Base-by-base conservation (phyloP, 495 filamentous ascomycete genomes). In the Penicillium cinerascens region DNA sequence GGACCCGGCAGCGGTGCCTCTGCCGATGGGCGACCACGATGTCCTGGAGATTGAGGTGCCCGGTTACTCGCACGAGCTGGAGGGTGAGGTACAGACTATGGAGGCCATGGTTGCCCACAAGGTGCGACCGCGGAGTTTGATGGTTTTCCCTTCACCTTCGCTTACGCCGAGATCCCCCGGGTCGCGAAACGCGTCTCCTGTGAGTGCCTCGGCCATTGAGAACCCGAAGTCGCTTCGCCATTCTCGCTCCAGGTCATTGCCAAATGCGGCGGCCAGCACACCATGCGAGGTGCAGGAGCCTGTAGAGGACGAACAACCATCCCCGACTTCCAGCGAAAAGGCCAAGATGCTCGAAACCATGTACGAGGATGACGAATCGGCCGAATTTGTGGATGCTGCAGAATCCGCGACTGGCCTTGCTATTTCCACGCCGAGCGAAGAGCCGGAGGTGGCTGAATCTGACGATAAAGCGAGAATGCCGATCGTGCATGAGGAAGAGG, bases 31-130 rank as follows among this genome's bases (percentile, higher is more conserved):
- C n/a, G 77, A 82, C 15, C 78, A 87, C 42, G 89, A 92, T 65
- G 67, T 90, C 0, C 76, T 82, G 40, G 87, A 92, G 61, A 91
- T 91, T 38, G 84, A 89, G 54, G 76, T 87, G 40, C 84, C 86
- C 6, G 83, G 84, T 4, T 76, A 87, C 35, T 76, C 73, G 8
- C 64, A 68, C 15, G 76, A 85, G 45, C 75, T 77, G 44, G 85
- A 88, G 18, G 79, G 81, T 11, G 81, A 84, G 42, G 72, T 76
- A 17, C 77, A 78, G 29, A 77, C 77, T 6, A 75, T 76, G 54
- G 67, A 80, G 42, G 73, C 68, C 23, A 69, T 77, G 22, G 58
- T 70, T 42, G 68, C 67, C 54, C 69, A 75, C 52, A 78, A 75
- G 62, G 70, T 74, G 43, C 80, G 86, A 15, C 86, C 85, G 16